These are phyloP conservation scores for Aspergillus sp. DNA, from an alignment of 2,329 filamentous ascomycete genomes.

Conservation along the genomic window DNA sequence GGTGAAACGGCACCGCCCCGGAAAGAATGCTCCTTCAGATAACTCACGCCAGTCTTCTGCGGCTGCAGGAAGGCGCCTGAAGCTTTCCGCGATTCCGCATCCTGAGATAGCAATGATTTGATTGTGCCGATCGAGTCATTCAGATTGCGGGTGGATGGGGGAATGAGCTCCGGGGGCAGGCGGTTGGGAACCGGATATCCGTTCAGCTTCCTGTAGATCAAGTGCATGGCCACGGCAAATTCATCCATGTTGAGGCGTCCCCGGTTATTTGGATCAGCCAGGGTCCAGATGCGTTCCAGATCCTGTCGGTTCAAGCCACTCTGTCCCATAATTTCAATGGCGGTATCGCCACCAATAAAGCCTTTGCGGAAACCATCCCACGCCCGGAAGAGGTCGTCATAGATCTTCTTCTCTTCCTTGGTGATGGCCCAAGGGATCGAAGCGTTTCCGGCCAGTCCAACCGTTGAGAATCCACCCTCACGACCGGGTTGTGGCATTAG, in stretches of 20 bases:
- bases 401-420: slow-evolving; percentile 96
- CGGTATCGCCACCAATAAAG: slow-evolving; percentile 85
- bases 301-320: slow-evolving; percentile 90
- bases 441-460: slow-evolving; percentile 86
- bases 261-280: slow-evolving; percentile 91
- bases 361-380: slow-evolving; percentile 96
- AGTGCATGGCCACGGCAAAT: slow-evolving; percentile 97
- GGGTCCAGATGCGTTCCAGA: slow-evolving; percentile 88
- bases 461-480: slow-evolving; percentile 79
- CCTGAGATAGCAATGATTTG: slow-evolving; percentile 82
- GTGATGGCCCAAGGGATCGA: slow-evolving; percentile 98
- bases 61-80: slow-evolving; percentile 87
- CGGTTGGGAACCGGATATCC: slow-evolving; percentile 87
- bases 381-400: slow-evolving; percentile 89
- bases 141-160: slow-evolving; percentile 90
- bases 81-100: slow-evolving; percentile 85
- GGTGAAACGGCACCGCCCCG: slow-evolving; percentile 59
- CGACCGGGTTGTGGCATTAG: slow-evolving; percentile 98
- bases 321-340: slow-evolving; percentile 95
- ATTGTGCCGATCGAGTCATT: slow-evolving; percentile 90
- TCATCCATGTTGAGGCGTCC: slow-evolving; percentile 93
- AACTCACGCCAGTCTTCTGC: slow-evolving; percentile 96
- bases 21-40: slow-evolving; percentile 94
- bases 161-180: slow-evolving; percentile 86
- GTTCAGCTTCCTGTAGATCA: slow-evolving; percentile 96